Percentiles rank a stretch among this genome's conserved stretches.
Evolutionary conservation across 2,329 filamentous ascomycete species (phyloP).

Genomic region (Aspergillus alliaceus): DNA sequence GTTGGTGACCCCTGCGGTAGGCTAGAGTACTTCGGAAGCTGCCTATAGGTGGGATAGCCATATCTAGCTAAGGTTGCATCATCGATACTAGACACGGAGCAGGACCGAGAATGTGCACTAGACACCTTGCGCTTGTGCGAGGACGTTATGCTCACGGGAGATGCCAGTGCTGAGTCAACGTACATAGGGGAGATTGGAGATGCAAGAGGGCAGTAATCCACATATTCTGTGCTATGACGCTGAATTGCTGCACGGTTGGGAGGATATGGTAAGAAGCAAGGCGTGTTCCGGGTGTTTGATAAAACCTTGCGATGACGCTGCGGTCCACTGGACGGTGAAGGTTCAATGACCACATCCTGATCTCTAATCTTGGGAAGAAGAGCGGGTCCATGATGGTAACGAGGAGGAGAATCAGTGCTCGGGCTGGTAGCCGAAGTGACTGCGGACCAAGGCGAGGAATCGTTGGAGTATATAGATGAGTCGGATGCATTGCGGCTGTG

Average conservation of each 20-base stretch:
- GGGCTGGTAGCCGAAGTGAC: constrained; percentile 70
- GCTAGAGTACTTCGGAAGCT: constrained; percentile 62
- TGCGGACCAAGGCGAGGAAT: constrained; percentile 69
- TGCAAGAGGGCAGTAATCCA: constrained; percentile 44
- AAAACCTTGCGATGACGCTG: constrained; percentile 58
- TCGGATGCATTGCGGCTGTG: constrained; percentile 67
- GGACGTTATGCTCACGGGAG: constrained; percentile 59
- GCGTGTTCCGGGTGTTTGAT: constrained; percentile 55
- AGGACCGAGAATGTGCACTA: constrained; percentile 55
- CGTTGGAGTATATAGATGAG: constrained; percentile 64
- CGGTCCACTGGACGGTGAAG: constrained; percentile 48
- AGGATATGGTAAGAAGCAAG: constrained; percentile 53
- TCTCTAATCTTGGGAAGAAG: constrained; percentile 82
- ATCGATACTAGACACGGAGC: constrained; percentile 69
- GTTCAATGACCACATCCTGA: constrained; percentile 76
- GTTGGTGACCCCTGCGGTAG: constrained; percentile 43
- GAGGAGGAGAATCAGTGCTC: constrained; percentile 65
- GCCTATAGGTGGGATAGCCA: constrained; percentile 81
- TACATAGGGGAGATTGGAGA: constrained; percentile 46
- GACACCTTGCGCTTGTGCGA: constrained; percentile 40
- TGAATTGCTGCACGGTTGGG: constrained; percentile 44
- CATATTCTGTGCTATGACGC: constrained; percentile 47
- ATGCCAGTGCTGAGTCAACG: constrained; percentile 56
- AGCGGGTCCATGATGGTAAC: constrained; percentile 72
- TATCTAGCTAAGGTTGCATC: constrained; percentile 66